Evolutionary conservation across 2,329 filamentous ascomycete species (phyloP).

Genomic region (Aspergillus amoenus): DNA sequence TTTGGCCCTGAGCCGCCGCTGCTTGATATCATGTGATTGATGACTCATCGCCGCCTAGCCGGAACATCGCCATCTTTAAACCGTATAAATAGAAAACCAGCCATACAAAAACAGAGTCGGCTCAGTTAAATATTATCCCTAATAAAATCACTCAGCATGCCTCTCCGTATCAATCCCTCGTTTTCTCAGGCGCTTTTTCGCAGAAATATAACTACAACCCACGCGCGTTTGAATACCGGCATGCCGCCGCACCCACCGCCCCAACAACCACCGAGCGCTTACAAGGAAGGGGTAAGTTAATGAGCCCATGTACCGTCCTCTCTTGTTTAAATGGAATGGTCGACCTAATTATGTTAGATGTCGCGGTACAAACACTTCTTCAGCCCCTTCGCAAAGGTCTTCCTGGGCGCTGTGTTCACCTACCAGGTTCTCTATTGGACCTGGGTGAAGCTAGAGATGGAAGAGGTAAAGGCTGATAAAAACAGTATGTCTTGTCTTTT

Average conservation of each 20-base stretch:
- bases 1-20: slow-evolving; percentile 16
- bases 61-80: neutral
- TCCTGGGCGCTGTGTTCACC: slow-evolving; percentile 48
- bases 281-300: slow-evolving; percentile 32
- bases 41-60: slow-evolving; percentile 15
- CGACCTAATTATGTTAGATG: slow-evolving; percentile 26
- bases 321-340: neutral
- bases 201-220: slow-evolving; percentile 17
- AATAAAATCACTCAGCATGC: neutral
- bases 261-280: slow-evolving; percentile 14
- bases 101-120: neutral
- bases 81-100: neutral
- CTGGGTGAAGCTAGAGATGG: slow-evolving; percentile 50
- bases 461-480: slow-evolving; percentile 44
- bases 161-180: neutral
- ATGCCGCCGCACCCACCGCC: neutral
- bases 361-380: slow-evolving; percentile 41
- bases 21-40: slow-evolving; percentile 24
- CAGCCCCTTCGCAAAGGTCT: slow-evolving; percentile 48
- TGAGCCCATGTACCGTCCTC: neutral
- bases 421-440: slow-evolving; percentile 50
- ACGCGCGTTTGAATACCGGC: slow-evolving; percentile 1
- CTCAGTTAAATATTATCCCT: neutral
- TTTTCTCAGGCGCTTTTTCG: neutral
- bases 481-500: slow-evolving; percentile 32